Conservation (phyloP, 192 early-diverging fungal genomes). For the Coemansia asiatica region DNA sequence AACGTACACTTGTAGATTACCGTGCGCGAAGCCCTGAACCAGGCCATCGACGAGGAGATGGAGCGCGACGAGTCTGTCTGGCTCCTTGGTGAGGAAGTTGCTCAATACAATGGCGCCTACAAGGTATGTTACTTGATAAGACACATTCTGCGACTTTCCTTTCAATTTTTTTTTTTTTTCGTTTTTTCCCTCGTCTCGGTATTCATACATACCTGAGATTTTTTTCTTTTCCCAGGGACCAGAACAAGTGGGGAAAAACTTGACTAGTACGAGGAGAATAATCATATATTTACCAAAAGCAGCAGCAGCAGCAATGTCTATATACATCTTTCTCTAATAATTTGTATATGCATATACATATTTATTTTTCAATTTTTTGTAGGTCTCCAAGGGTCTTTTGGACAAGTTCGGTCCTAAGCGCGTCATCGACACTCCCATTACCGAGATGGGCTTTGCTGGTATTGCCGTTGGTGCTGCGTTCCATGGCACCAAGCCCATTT, state of each 20-base stretch:
- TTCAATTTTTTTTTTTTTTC: neutral
- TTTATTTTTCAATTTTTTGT: conserved; percentile 19
- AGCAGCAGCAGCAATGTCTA: too few relatives aligned
- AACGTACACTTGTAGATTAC: conserved; percentile 88
- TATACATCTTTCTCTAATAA: too few relatives aligned
- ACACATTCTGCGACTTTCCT: neutral
- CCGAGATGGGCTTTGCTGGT: conserved; percentile 97
- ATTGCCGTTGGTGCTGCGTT: conserved; percentile 94
- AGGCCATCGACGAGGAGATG: conserved; percentile 98
- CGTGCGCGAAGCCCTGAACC: conserved; percentile 96
- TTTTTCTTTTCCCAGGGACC: too few relatives aligned
- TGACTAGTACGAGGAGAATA: too few relatives aligned
- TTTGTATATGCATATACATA: too few relatives aligned
- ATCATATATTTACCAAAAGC: too few relatives aligned
- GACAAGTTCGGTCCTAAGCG: conserved; percentile 98
- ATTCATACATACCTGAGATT: neutral
- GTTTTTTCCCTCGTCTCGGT: neutral
- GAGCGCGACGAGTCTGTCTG: conserved; percentile 84
- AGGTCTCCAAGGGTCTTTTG: conserved; percentile 94
- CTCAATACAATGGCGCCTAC: conserved; percentile 99
- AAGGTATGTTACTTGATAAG: conserved; percentile 65
- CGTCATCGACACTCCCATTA: conserved; percentile 98
- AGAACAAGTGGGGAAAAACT: too few relatives aligned
- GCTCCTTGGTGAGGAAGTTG: conserved; percentile 96
- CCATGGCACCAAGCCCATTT: conserved; percentile 91